Base-by-base conservation (phyloP, 2,329 filamentous ascomycete genomes). In the Blastomyces parvus region DNA sequence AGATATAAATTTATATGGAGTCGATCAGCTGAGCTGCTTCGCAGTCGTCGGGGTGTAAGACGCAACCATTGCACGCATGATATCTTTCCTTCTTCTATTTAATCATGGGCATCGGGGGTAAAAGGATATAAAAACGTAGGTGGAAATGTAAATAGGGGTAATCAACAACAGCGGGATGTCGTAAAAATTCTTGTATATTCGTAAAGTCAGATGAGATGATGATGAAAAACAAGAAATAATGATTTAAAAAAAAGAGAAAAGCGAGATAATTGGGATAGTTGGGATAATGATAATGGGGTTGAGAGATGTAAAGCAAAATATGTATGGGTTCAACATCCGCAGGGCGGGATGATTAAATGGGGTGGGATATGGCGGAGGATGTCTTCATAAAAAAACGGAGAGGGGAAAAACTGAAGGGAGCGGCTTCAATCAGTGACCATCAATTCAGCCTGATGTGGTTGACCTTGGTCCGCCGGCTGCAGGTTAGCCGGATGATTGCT, bases 371-470 rank as follows among this genome's bases (percentile, higher is more conserved):
- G 38, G 8, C 55, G 19, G 33, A 22, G 40, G 57, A 25, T 48
- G 25, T 59, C 42, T 27, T 36, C n/a, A 17, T 36, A 42, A 42
- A 58, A 58, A 8, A 27, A 30, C 1, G 7, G 8, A 9, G 8
- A 1, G 8, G 25, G 2, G 36, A 2, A 33, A 36, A 50, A 36
- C 7, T 30, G 9, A 22, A 46, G 52, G 53, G 52, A n/a, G 33
- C 33, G 30, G n/a, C 40, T 11, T 42, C 19, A 57, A 60, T 71
- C 70, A 81, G 69, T 81, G 79, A 79, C 79, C 78, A 80, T 80
- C 33, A 80, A 72, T 65, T 80, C 77, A 9, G 73, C 69, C 62
- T 78, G 72, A 30, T 70, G 70, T 52, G 70, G 71, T 46, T 75
- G 72, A 59, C 71, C 74, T 50, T 71, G 69, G 27, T 65, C 61